Evolutionary conservation across 805 yeast species (phyloP).

Genomic region (Wickerhamomyces bovis): DNA sequence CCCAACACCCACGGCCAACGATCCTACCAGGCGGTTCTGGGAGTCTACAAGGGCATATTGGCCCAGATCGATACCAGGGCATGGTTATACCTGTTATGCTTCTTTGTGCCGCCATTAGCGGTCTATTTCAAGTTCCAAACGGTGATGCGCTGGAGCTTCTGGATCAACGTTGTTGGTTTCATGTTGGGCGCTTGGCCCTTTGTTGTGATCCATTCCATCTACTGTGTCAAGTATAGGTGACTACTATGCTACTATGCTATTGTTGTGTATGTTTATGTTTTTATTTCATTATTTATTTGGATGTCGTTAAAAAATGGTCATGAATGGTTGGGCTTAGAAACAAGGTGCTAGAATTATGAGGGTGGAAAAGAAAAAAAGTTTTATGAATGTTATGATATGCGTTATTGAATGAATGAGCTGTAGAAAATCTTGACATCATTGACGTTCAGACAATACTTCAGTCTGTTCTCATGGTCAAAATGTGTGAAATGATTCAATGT

Average conservation of each 20-base stretch:
- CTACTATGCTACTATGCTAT: not conserved
- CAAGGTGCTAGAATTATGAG: conserved; percentile 1
- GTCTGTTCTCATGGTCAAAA: conserved; percentile 23
- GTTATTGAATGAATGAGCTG: conserved; percentile 25
- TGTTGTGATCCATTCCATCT: conserved; percentile 1
- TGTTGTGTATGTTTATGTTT: no score
- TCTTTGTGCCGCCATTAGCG: conserved; percentile 5
- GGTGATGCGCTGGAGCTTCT: not conserved
- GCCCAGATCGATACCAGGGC: not conserved
- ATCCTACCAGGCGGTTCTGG: no score
- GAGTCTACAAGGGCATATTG: not conserved
- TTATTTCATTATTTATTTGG: not conserved
- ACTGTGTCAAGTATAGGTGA: conserved; percentile 1
- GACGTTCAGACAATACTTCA: conserved; percentile 22
- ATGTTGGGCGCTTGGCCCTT: conserved; percentile 1
- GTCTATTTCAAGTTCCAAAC: not conserved
- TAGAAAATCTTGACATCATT: conserved; percentile 29
- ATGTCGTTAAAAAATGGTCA: not conserved
- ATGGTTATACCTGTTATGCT: not conserved
- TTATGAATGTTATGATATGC: not conserved
- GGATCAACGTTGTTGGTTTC: not conserved
- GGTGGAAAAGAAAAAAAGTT: no score
- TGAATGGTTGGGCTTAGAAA: not conserved
- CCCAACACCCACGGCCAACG: not conserved
- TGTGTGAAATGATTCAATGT: conserved; percentile 25